These are phyloP conservation scores for Diplogelasinospora grovesii DNA, from an alignment of 495 filamentous ascomycete genomes.

Conservation along the genomic window DNA sequence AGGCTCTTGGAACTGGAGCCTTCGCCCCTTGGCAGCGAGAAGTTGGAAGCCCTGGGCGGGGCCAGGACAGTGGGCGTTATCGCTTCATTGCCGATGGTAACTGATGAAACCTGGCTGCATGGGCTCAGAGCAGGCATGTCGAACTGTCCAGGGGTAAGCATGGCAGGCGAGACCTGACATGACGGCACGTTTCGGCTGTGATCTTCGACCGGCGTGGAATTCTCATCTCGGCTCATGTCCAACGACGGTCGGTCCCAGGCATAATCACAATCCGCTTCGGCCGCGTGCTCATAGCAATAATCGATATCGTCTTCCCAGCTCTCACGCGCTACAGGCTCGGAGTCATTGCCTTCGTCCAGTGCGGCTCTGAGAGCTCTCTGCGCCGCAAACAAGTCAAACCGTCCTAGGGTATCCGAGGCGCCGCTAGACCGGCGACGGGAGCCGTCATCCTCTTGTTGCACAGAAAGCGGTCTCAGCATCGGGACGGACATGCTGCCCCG, in stretches of 20 bases:
- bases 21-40: conserved; percentile 34
- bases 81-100: conserved; percentile 28
- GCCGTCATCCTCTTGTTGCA: conserved; percentile 17
- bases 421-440: conserved; percentile 33
- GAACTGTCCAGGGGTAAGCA: conserved; percentile 34
- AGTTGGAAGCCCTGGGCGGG: conserved; percentile 32
- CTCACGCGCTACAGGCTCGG: conserved; percentile 38
- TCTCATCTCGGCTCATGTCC: conserved; percentile 33
- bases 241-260: conserved; percentile 64
- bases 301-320: conserved; percentile 94
- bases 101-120: conserved; percentile 32
- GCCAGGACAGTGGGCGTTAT: conserved; percentile 32
- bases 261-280: conserved; percentile 84
- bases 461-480: conserved; percentile 33
- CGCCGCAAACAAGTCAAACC: conserved; percentile 29
- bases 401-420: conserved; percentile 39
- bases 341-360: conserved; percentile 24
- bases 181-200: conserved; percentile 17
- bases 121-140: conserved; percentile 44
- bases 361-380: conserved; percentile 24
- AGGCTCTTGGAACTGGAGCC: conserved; percentile 18
- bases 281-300: conserved; percentile 86
- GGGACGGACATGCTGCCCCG: conserved; percentile 42
- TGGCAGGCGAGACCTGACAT: conserved; percentile 23
- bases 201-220: conserved; percentile 19